Evolutionary conservation across 2,329 filamentous ascomycete genomes (phyloP).

Genomic region (Thermothelomyces thermophilus): DNA sequence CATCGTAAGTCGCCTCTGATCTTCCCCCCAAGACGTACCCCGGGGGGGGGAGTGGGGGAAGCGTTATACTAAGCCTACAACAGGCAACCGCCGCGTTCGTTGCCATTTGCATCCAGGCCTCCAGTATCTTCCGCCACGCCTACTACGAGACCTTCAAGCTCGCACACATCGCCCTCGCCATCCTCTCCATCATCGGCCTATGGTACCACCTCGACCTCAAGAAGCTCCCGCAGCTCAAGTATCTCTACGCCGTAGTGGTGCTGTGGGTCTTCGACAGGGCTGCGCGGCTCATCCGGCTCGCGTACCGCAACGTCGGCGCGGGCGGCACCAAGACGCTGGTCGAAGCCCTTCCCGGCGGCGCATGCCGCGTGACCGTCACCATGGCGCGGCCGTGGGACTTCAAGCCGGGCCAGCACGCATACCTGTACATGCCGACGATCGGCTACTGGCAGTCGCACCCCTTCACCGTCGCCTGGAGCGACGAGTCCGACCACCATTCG

Average conservation of each 20-base stretch:
- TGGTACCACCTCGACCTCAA: slow-evolving; percentile 60
- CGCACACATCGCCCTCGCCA: slow-evolving; percentile 60
- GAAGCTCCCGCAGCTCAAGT: slow-evolving; percentile 48
- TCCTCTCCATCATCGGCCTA: slow-evolving; percentile 53
- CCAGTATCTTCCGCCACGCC: slow-evolving; percentile 65
- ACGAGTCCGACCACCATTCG: slow-evolving; percentile 47
- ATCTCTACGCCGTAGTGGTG: slow-evolving; percentile 55
- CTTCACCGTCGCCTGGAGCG: slow-evolving; percentile 73
- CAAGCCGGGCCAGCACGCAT: slow-evolving; percentile 69
- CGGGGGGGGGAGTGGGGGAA: too few species aligned
- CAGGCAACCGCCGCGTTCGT: slow-evolving; percentile 55
- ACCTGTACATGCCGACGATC: slow-evolving; percentile 68
- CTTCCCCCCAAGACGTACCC: neutral
- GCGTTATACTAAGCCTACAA: slow-evolving; percentile 11
- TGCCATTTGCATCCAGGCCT: slow-evolving; percentile 60
- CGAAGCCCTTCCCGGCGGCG: slow-evolving; percentile 70
- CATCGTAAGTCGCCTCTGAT: slow-evolving; percentile 46
- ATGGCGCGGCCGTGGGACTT: slow-evolving; percentile 73
- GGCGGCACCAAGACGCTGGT: slow-evolving; percentile 63
- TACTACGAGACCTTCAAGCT: slow-evolving; percentile 76
- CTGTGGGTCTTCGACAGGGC: slow-evolving; percentile 62
- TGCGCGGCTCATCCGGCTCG: slow-evolving; percentile 51
- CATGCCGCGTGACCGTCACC: slow-evolving; percentile 64
- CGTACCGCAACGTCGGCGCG: slow-evolving; percentile 60
- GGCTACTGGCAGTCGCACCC: slow-evolving; percentile 71